Base-by-base conservation (phyloP, 2,329 filamentous ascomycete genomes). In the Xylaria hypoxylon region DNA sequence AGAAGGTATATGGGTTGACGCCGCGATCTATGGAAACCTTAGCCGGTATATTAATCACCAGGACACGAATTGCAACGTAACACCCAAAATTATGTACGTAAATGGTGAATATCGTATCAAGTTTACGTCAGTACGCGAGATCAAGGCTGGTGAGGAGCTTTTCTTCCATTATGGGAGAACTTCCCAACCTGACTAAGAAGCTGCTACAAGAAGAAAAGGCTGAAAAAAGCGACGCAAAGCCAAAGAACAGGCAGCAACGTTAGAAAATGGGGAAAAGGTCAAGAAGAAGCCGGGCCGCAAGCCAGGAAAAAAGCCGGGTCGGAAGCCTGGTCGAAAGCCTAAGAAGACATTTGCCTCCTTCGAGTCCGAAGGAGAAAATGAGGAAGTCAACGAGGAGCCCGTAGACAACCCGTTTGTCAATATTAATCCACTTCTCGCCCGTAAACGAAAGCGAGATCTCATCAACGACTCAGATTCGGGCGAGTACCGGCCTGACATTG, bases 41-140 rank as follows among this genome's bases (percentile, higher is more conserved):
- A 90, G 91, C 52, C 88, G 93, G 3, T 96, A 94, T 79, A 93
- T 96, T 77, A 96, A 96, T 77, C 92, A 95, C 72, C 89, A 91
- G 15, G 83, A 84, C 1, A 62, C 69, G 35, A 77, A 90, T 60
- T 89, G 89, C 74, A 88, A 89, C 69, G 86, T 89, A 65, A 85
- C 82, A 17, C 86, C 91, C 1, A 86, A 87, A 64, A 90, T 93
- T 59, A 78, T 91, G 17, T 87, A 92, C 57, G 92, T 93, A 64
- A 92, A 93, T 72, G 90, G 90, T 26, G 89, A 92, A 68, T 90
- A 90, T 71, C 87, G 93, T 15, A 93, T 96, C 75, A 91, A 89
- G 50, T 91, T 96, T 72, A 89, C 86, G 52, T 91, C 92, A 0
- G 82, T 85, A 61, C 83, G 87, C 1, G 85, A 90, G 45, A 91